Percentiles rank a stretch among this genome's conserved stretches.
These are phyloP conservation scores for Rosa hybrid DNA, from an alignment of 331 rosid genomes.

Conservation along the genomic window DNA sequence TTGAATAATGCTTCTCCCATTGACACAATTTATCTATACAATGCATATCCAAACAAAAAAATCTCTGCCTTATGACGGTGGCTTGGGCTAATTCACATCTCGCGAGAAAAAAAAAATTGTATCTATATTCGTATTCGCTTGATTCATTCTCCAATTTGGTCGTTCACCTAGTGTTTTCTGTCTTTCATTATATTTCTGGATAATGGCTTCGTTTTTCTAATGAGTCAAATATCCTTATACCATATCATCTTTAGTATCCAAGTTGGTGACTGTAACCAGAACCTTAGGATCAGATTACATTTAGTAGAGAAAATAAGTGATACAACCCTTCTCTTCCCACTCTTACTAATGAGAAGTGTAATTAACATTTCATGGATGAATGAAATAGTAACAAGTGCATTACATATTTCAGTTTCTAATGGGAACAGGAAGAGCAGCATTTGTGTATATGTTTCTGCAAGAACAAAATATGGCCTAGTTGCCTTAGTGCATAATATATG, in stretches of 20 bases:
- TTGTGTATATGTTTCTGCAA: background rate
- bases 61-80: background rate
- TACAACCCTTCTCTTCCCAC: background rate
- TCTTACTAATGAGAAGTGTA: background rate
- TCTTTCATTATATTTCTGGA: background rate
- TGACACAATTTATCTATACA: background rate
- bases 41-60: background rate
- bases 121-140: background rate
- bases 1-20: conserved; percentile 5
- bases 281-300: background rate
- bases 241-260: background rate
- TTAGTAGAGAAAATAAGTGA: background rate
- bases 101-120: background rate
- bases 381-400: background rate
- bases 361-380: background rate
- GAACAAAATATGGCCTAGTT: background rate
- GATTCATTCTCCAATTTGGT: background rate
- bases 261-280: background rate
- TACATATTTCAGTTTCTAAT: background rate
- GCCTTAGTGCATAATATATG: background rate
- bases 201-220: background rate
- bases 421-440: background rate
- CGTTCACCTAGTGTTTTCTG: background rate
- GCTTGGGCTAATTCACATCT: background rate
- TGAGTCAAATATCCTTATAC: background rate